Conservation (phyloP, 1,284 basidiomycete species). For the Hymenochaete sp. region DNA sequence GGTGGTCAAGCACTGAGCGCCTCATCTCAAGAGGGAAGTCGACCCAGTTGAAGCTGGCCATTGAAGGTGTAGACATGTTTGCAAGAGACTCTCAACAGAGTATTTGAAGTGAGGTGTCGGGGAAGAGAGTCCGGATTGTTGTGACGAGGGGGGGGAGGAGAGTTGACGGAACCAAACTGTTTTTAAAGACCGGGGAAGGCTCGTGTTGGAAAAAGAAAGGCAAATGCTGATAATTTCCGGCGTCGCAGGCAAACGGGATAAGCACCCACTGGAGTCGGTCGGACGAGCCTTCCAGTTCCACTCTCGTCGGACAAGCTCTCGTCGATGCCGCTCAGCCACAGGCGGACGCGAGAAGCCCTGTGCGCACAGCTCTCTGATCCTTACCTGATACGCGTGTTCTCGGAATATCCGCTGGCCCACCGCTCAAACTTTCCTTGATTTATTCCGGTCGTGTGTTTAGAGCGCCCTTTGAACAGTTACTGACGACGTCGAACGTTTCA, state of each 20-base stretch:
- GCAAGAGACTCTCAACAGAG: not conserved
- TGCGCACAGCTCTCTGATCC: too few species aligned
- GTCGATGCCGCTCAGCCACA: too few species aligned
- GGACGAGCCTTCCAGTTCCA: not conserved
- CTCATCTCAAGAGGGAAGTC: conserved; percentile 58
- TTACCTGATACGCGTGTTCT: too few species aligned
- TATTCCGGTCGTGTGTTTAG: too few species aligned
- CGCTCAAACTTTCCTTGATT: too few species aligned
- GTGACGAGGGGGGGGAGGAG: not conserved
- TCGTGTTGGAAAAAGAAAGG: not conserved
- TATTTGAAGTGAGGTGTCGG: not conserved
- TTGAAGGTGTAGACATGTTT: conserved; percentile 2
- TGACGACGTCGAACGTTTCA: too few species aligned
- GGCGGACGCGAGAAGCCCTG: too few species aligned
- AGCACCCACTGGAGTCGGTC: conserved; percentile 8
- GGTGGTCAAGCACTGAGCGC: conserved; percentile 43
- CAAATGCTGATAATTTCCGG: conserved; percentile 1
- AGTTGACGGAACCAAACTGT: not conserved
- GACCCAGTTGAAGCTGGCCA: conserved; percentile 33
- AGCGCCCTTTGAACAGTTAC: too few species aligned
- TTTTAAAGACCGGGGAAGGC: not conserved
- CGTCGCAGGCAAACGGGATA: conserved; percentile 8
- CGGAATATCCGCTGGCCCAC: too few species aligned
- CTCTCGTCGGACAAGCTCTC: too few species aligned
- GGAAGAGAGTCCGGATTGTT: not conserved